phyloP scores from a whole-genome alignment of 805 yeast genomes.

The Suhomyces kilbournensis region DNA sequence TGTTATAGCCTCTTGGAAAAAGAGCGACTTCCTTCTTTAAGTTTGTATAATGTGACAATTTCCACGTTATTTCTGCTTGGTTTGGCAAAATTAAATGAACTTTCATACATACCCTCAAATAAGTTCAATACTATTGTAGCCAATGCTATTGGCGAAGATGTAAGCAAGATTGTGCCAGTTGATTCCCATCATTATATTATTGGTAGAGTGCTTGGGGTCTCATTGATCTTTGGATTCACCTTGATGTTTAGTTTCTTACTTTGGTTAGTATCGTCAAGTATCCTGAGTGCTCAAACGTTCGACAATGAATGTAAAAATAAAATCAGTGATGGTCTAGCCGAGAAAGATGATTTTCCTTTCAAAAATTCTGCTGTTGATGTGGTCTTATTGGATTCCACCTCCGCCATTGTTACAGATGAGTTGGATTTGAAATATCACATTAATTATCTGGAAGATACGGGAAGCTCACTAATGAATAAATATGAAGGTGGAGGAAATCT shows the following conservation, averaged over 20 bases:
- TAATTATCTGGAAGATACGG: not conserved
- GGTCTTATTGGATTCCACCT: not conserved
- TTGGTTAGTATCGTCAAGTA: not conserved
- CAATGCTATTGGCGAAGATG: not conserved
- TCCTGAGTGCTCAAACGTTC: not conserved
- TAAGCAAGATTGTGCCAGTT: not conserved
- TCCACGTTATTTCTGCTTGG: not conserved
- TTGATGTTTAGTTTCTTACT: not conserved
- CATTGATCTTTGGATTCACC: not conserved
- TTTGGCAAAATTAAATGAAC: not conserved
- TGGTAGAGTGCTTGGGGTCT: not conserved
- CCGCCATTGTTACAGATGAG: not conserved
- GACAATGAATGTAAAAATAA: not conserved
- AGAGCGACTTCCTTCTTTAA: not conserved
- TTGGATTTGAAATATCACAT: not conserved
- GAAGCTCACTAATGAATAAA: not conserved
- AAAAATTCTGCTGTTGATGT: not conserved
- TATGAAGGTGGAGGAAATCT: not conserved
- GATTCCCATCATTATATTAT: not conserved
- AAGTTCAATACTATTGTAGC: not conserved
- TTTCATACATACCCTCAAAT: not conserved
- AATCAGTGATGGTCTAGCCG: not conserved
- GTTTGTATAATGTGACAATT: not conserved
- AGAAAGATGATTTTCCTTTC: not conserved
- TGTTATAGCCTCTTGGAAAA: not conserved